Conservation (phyloP, 2,329 filamentous ascomycete species). For the Chalaropsis thielavioides region DNA sequence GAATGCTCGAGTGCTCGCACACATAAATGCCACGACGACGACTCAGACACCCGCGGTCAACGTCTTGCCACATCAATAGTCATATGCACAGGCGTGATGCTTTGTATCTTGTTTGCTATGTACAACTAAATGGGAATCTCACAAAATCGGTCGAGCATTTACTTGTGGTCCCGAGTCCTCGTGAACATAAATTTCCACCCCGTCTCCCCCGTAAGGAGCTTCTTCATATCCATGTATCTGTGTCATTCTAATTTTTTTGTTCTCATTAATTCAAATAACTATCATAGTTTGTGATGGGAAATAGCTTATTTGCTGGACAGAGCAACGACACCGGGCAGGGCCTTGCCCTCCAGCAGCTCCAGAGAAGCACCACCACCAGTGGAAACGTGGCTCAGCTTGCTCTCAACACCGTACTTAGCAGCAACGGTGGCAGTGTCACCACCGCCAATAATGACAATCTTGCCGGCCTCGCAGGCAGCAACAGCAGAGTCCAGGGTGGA, state of each 20-base stretch:
- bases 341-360: conserved; percentile 96
- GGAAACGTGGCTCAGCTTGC: conserved; percentile 95
- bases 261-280: not conserved
- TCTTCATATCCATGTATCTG: not conserved
- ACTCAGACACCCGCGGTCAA: not conserved
- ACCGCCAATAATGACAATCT: conserved; percentile 96
- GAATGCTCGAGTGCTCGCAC: not conserved
- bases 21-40: not conserved
- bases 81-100: not conserved
- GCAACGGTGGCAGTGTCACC: conserved; percentile 97
- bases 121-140: not conserved
- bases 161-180: too few species aligned
- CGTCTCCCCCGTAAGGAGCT: too few species aligned
- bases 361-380: conserved; percentile 91
- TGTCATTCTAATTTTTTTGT: conserved; percentile 1
- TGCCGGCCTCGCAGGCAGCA: conserved; percentile 61
- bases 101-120: not conserved
- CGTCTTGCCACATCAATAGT: not conserved
- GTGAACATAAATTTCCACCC: too few species aligned
- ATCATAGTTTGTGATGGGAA: not conserved
- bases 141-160: not conserved
- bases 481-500: conserved; percentile 80
- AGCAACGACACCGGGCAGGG: conserved; percentile 80
- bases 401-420: conserved; percentile 90
- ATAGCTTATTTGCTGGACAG: conserved; percentile 59